phyloP scores from a whole-genome alignment of 495 filamentous ascomycete species.

The Penicillium silybi region DNA sequence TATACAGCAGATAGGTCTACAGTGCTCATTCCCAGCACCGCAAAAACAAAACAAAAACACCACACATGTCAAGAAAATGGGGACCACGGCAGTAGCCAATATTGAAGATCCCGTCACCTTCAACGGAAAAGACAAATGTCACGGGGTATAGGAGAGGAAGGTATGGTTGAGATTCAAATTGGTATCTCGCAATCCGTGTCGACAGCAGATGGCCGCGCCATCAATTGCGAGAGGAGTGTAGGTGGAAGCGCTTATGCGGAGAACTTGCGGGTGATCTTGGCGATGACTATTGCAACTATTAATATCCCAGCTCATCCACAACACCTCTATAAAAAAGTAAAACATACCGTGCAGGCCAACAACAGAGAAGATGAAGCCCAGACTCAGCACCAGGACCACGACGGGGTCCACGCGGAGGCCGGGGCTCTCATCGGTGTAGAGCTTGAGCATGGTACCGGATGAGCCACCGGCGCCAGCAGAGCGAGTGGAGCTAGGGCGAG shows the following conservation, averaged over 20 bases:
- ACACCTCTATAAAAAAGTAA: not conserved
- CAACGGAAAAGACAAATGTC: constrained; percentile 18
- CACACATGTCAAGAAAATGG: constrained; percentile 26
- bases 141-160: constrained; percentile 30
- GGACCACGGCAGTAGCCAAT: constrained; percentile 18
- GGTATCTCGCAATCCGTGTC: not conserved
- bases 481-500: constrained; percentile 81
- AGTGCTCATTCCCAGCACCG: constrained; percentile 22
- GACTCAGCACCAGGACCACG: constrained; percentile 86
- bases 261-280: constrained; percentile 92
- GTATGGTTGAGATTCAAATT: constrained; percentile 4
- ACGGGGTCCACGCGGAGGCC: constrained; percentile 96
- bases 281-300: constrained; percentile 65
- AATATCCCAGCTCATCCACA: constrained; percentile 8
- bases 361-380: constrained; percentile 98
- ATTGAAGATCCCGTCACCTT: constrained; percentile 9
- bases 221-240: not conserved
- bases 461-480: constrained; percentile 93
- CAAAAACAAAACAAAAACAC: constrained; percentile 20
- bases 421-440: constrained; percentile 98
- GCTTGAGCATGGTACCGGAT: constrained; percentile 95
- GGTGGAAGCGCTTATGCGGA: constrained; percentile 44
- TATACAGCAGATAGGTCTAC: constrained; percentile 42
- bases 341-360: constrained; percentile 90
- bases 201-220: not conserved